Evolutionary conservation across 805 yeast genomes (phyloP).

Genomic region (Dipodascopsis uninucleata): DNA sequence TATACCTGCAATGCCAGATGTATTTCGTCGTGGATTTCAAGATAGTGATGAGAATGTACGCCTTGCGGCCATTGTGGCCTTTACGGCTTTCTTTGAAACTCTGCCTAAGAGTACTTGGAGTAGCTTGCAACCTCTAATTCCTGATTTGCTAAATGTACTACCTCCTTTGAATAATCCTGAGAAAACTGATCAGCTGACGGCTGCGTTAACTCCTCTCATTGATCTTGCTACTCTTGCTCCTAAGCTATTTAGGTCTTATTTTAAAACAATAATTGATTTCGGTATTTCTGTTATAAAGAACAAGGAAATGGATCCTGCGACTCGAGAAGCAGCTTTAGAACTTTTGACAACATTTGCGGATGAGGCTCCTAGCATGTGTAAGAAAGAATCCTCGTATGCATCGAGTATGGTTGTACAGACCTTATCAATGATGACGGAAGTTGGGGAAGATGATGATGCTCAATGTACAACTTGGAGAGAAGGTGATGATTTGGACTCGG

Average conservation of each 20-base stretch:
- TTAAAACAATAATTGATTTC: conserved; percentile 80
- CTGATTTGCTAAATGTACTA: conserved; percentile 77
- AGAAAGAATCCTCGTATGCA: conserved; percentile 67
- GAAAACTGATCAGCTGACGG: conserved; percentile 74
- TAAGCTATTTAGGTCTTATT: conserved; percentile 87
- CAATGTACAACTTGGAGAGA: conserved; percentile 76
- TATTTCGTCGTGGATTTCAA: conserved; percentile 76
- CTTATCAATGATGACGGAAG: conserved; percentile 84
- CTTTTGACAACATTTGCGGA: conserved; percentile 87
- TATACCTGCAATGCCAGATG: conserved; percentile 55
- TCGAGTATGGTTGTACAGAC: conserved; percentile 68
- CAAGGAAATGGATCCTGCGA: conserved; percentile 68
- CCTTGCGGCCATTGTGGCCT: conserved; percentile 87
- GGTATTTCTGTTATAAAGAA: conserved; percentile 80
- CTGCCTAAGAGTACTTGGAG: conserved; percentile 80
- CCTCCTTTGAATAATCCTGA: conserved; percentile 79
- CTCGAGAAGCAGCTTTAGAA: conserved; percentile 86
- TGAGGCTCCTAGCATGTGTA: conserved; percentile 93
- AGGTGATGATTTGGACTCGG: conserved; percentile 72
- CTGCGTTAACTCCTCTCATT: conserved; percentile 83
- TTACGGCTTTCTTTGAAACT: conserved; percentile 80
- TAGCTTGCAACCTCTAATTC: conserved; percentile 70
- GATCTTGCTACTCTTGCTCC: conserved; percentile 93
- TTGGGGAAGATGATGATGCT: conserved; percentile 72
- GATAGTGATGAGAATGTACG: conserved; percentile 80